Evolutionary conservation across 306 rosid genomes (phyloP), one percentile per base, ranked within the genome.

Genomic region (Quercus aquifolioides): DNA sequence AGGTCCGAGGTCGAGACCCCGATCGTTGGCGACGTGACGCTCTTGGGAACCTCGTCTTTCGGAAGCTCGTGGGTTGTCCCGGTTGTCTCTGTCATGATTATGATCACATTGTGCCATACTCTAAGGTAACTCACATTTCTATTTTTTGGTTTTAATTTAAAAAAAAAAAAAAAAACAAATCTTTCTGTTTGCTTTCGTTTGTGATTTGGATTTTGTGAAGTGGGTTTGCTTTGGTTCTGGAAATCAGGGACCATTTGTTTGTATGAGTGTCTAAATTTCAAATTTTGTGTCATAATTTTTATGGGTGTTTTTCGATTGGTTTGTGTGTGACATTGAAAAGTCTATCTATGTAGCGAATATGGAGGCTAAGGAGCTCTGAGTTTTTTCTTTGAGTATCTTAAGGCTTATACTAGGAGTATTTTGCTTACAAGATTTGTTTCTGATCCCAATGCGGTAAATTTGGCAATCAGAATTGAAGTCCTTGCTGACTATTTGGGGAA

Each of bases 1-100:
- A 89, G 87, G 81, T 95, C 65, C 92, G 57, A 79, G 99, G 99
- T 49, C 86, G 99, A 43, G 98, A 95, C 90, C 98, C 98, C 3
- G 90, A 85, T 35, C 90, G 99, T 3, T 93, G 98, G 99, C 92
- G 99, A 55, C 87, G 97, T 58, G 99, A 95, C 74, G 69, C 90
- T 0, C 88, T 95, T 14, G 99, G 97, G 30, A 95, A 93, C 84
- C 87, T 11, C 14, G 81, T 93, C 55, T 96, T 93, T 71, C 89
- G 99, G 51, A 96, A 96, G 89, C 96, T 96, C 35, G 89, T 90
- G 25, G 99, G 99, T 58, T 96, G 98, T 81, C 85, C 98, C 0
- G 98, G 99, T 46, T 91, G 98, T 74, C 89, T 95, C 30, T 95
- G 99, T 63, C 98, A 91, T 55, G 98, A 91, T 68, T 96, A 91